phyloP scores from a whole-genome alignment of 208 protist species.

The Trypanosoma melophagium region DNA sequence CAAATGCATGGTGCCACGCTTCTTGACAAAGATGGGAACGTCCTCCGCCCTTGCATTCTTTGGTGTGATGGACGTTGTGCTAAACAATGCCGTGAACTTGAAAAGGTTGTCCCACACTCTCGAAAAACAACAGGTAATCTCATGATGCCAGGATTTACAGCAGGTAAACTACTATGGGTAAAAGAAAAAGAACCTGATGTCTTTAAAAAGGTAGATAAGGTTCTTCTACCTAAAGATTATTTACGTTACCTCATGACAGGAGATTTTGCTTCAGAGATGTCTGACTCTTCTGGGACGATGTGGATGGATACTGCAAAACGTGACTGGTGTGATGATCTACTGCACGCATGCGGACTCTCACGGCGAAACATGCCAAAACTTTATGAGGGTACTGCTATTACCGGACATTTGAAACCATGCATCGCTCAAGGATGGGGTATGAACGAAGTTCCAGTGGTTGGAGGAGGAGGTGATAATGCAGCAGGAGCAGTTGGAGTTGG shows the following conservation, averaged over 20 bases:
- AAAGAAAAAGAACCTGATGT: slow-evolving; percentile 66
- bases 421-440: slow-evolving; percentile 61
- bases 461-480: slow-evolving; percentile 77
- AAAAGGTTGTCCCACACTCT: slow-evolving; percentile 50
- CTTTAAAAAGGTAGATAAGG: slow-evolving; percentile 53
- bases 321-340: slow-evolving; percentile 64
- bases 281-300: slow-evolving; percentile 70
- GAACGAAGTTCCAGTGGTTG: slow-evolving; percentile 46
- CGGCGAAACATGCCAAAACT: slow-evolving; percentile 71
- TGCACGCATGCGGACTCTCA: slow-evolving; percentile 62
- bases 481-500: slow-evolving; percentile 66
- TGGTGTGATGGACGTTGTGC: slow-evolving; percentile 79
- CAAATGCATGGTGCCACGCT: slow-evolving; percentile 79
- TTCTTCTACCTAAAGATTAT: slow-evolving; percentile 83
- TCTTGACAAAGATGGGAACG: slow-evolving; percentile 52
- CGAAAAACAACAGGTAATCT: slow-evolving; percentile 70
- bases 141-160: slow-evolving; percentile 85
- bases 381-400: slow-evolving; percentile 65
- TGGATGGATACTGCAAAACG: slow-evolving; percentile 72
- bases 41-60: slow-evolving; percentile 75
- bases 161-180: slow-evolving; percentile 79
- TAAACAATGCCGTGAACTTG: slow-evolving; percentile 65
- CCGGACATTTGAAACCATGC: slow-evolving; percentile 38
- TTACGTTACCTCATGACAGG: slow-evolving; percentile 68
- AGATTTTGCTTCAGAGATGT: slow-evolving; percentile 68